Conservation (phyloP, 176 grass and related monocot species). For the Cymbopogon citratus region DNA sequence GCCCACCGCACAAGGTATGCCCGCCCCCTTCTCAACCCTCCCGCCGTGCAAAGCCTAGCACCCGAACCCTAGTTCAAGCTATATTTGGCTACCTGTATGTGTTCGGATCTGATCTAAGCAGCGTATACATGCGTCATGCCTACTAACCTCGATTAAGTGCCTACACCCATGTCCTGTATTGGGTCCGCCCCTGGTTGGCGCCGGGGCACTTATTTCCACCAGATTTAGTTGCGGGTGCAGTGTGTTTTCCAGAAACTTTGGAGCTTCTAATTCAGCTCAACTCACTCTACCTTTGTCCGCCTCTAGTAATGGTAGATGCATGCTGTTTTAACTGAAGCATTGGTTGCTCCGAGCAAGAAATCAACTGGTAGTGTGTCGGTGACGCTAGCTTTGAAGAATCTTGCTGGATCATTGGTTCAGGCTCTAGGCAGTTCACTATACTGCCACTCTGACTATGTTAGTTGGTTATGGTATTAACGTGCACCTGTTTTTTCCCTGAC, state of each 20-base stretch:
- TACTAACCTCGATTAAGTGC: background rate
- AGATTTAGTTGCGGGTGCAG: background rate
- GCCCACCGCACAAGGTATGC: background rate
- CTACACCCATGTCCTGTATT: background rate
- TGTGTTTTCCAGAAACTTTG: background rate
- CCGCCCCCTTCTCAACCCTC: background rate
- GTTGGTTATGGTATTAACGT: background rate
- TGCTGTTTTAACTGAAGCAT: background rate
- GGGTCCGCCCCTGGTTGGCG: too few relatives aligned
- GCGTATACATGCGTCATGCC: background rate
- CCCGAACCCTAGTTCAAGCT: background rate
- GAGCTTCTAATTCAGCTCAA: background rate
- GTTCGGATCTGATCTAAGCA: background rate
- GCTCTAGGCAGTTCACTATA: background rate
- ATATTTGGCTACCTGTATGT: background rate
- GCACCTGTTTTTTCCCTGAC: background rate
- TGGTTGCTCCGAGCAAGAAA: background rate
- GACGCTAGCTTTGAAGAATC: background rate
- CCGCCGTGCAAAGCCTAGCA: background rate
- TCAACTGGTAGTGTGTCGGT: background rate
- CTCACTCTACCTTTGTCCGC: too few relatives aligned
- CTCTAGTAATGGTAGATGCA: background rate
- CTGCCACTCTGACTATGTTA: background rate
- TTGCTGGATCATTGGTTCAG: background rate
- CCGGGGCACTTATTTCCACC: background rate